Base-by-base conservation (phyloP, 2,329 filamentous ascomycete species). In the Zelopaecilomyces penicillatus region DNA sequence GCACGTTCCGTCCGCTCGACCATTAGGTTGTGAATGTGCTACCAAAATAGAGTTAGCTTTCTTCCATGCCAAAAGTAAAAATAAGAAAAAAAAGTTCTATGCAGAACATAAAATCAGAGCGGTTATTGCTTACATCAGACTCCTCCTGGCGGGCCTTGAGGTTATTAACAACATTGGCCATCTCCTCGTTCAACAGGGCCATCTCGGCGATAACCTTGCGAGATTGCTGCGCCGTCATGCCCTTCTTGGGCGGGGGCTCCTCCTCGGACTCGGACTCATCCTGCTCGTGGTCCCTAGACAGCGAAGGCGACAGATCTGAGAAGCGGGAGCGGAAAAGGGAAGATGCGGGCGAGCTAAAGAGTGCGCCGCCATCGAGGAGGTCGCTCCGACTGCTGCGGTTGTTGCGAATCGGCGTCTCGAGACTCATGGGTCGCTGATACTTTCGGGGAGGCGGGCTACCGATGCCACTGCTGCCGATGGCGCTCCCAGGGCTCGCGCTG, bases 11-110 rank as follows among this genome's bases (percentile, higher is more conserved):
- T 72, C 48, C 78, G 73, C 36, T 71, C 71, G 42, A 80, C 69
- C 26, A 83, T 72, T 30, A 83, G 61, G 27, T 69, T 69, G 54
- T 83, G 79, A 46, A 85, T 80, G 52, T 82, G 78, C 69, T 79
- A 34, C 4, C 10, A 31, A n/a, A 12, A 27, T 5, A 37, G 9
- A 12, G 28, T 34, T 29, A 27, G 31, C 19, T 19, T 19, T 19
- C 19, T 19, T 19, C 19, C 19, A 19, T 19, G 19, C 19, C 19
- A 30, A 3, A 39, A 29, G 31, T 11, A 30, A 32, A 27, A 32
- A 37, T 29, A 39, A n/a, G 28, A 43, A 37, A 37, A 37, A 30
- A 29, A 29, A 6, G 19, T 19, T 19, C 19, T 19, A 19, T 19
- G 19, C 19, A 4, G 6, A 35, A 37, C 19, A 5, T 39, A 11